Conservation (phyloP, 129 eudicot genomes). For the Arctium minus region DNA sequence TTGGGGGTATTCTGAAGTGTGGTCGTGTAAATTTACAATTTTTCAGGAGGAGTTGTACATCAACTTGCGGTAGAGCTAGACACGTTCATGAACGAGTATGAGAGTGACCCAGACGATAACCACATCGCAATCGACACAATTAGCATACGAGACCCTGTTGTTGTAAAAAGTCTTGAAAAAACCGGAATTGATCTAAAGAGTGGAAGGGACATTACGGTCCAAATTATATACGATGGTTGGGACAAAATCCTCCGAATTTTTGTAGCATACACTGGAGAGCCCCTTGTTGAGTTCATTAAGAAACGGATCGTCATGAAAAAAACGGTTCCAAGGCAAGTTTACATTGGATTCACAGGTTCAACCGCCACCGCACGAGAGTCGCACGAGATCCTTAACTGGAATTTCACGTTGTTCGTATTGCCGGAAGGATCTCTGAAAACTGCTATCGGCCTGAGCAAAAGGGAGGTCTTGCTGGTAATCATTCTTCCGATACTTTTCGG, state of each 20-base stretch:
- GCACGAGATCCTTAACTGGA: conserved; percentile 54
- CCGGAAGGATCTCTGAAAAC: conserved; percentile 31
- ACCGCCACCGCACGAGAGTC: conserved; percentile 48
- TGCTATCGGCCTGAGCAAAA: conserved; percentile 11
- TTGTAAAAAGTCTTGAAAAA: conserved; percentile 33
- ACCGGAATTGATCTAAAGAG: conserved; percentile 52
- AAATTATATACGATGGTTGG: conserved; percentile 56
- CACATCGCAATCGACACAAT: conserved; percentile 61
- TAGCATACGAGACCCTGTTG: conserved; percentile 40
- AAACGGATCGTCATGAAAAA: conserved; percentile 41
- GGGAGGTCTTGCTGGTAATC: conserved; percentile 19
- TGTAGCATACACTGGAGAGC: conserved; percentile 41
- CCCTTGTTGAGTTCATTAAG: conserved; percentile 31
- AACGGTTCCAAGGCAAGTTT: conserved; percentile 46
- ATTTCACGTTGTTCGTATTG: conserved; percentile 41
- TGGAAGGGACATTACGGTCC: conserved; percentile 43
- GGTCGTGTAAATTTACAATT: not conserved
- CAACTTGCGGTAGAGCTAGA: conserved; percentile 77
- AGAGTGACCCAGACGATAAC: conserved; percentile 53
- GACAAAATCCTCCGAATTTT: conserved; percentile 30
- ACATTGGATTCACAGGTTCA: conserved; percentile 62
- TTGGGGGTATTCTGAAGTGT: no score
- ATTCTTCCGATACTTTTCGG: conserved; percentile 32
- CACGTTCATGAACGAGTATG: conserved; percentile 56
- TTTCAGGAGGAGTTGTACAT: conserved; percentile 38